Percentiles rank a stretch among this genome's conserved stretches.
phyloP scores from a whole-genome alignment of 495 filamentous ascomycete genomes.

The Aspergillus cavernicola region DNA sequence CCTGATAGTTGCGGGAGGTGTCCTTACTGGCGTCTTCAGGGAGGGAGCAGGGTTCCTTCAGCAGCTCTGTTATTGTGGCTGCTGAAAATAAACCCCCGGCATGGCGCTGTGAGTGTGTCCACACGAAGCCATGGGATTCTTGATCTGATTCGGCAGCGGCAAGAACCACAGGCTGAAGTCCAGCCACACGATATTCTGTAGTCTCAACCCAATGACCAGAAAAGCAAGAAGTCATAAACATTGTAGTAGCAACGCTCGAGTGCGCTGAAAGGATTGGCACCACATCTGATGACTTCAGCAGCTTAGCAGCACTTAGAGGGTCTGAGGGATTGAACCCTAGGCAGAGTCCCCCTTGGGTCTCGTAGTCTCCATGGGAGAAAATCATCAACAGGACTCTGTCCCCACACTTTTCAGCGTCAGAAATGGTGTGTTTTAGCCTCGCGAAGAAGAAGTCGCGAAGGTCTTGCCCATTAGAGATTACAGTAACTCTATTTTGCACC shows the following conservation, averaged over 20 bases:
- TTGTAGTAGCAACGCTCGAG: slow-evolving; percentile 3
- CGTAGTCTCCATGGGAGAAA: slow-evolving; percentile 14
- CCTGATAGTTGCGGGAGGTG: slow-evolving; percentile 9
- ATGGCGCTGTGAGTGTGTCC: slow-evolving; percentile 17
- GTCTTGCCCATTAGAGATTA: background rate
- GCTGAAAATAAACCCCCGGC: slow-evolving; percentile 16
- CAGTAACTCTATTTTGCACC: slow-evolving; percentile 1
- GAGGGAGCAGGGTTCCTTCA: slow-evolving; percentile 4
- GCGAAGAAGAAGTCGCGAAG: slow-evolving; percentile 7
- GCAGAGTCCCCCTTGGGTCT: slow-evolving; percentile 2
- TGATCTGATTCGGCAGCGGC: slow-evolving; percentile 9
- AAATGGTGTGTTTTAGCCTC: background rate
- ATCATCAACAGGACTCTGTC: slow-evolving; percentile 13
- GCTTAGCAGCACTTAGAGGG: background rate
- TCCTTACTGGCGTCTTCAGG: slow-evolving; percentile 4
- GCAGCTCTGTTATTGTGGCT: slow-evolving; percentile 4
- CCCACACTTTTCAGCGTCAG: slow-evolving; percentile 1
- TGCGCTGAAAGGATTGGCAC: slow-evolving; percentile 1
- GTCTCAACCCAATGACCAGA: slow-evolving; percentile 19
- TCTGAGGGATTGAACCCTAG: background rate
- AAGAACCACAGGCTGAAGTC: slow-evolving; percentile 7
- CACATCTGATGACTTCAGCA: background rate
- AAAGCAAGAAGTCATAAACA: slow-evolving; percentile 19
- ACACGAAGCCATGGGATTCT: slow-evolving; percentile 16
- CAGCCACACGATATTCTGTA: slow-evolving; percentile 1